Base-by-base conservation (phyloP, 345 rosid genomes). In the Sisymbrium altissimum region DNA sequence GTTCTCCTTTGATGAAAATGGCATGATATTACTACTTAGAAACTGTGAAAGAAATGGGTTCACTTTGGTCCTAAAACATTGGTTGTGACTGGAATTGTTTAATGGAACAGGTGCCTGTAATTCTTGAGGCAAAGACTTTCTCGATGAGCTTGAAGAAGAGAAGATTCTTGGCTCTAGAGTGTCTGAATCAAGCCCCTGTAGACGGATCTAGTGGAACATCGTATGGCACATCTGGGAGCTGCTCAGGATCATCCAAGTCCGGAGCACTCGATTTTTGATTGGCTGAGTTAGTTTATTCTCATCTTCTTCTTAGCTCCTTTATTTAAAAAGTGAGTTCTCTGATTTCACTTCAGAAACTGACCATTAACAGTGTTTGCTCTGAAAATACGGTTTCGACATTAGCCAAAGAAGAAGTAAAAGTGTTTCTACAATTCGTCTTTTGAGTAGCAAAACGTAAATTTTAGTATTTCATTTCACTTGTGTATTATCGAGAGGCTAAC, bases 181-280 rank as follows among this genome's bases (percentile, higher is more conserved):
- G 88, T 76, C 73, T 94, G 74, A 94, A 91, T 81, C 97, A 94
- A 85, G 98, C 97, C 59, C 98, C 97, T 6, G 83, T 94, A 29
- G 97, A 91, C 49, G 95, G 96, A 50, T 88, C 97, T 5, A 88
- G 89, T 75, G 97, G 98, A 70, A 78, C 82, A 73, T 94, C 97
- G 2, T 91, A 91, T 64, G 88, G 90, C 63, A 83, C 90, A 48
- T 73, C 93, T 0, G 87, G 89, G 46, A 82, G 87, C 76, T 87
- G 91, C 74, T 71, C 92, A 13, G 84, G 73, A 57, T 83, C 96
- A 41, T 85, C 92, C 55, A 91, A 83, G 74, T 66, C 81, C 17
- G 87, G 88, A 27, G 74, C 77, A 21, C 87, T 94, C 13, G 97
- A 89, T 71, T 94, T 92, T 73, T 94, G 80, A 83, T 62, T 55